These are phyloP conservation scores for Polysphondylium violaceum DNA, from an alignment of 78 protist genomes.

Conservation along the genomic window DNA sequence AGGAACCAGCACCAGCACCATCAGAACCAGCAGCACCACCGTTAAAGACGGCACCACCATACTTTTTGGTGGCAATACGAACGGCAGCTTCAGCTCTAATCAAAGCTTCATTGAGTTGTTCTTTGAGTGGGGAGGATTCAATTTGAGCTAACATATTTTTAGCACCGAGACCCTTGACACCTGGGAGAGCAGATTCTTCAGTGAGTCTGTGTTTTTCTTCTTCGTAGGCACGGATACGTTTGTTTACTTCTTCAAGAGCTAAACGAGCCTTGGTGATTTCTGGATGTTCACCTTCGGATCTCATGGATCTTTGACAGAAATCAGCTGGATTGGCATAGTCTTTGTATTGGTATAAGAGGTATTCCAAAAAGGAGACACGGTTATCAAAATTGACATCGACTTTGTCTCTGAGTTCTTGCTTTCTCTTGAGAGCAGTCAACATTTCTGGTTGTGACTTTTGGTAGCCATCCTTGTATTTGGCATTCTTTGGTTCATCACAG, in stretches of 20 bases:
- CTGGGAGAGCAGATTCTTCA: conserved; percentile 45
- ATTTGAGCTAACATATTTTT: conserved; percentile 86
- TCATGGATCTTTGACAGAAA: conserved; percentile 86
- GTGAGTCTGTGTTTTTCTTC: conserved; percentile 79
- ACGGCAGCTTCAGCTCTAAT: conserved; percentile 88
- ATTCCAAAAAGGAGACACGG: conserved; percentile 87
- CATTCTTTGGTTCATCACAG: conserved; percentile 84
- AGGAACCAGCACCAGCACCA: conserved; percentile 34
- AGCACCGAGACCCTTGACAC: conserved; percentile 86
- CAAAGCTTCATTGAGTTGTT: conserved; percentile 79
- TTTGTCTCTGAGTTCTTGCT: conserved; percentile 86
- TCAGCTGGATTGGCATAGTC: conserved; percentile 89
- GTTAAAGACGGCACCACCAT: conserved; percentile 66
- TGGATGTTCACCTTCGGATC: conserved; percentile 81
- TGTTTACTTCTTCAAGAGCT: conserved; percentile 88
- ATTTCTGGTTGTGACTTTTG: conserved; percentile 70
- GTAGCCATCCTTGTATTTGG: neutral
- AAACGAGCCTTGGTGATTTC: conserved; percentile 88
- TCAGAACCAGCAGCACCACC: conserved; percentile 47
- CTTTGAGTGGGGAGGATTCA: conserved; percentile 82
- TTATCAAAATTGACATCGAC: conserved; percentile 89
- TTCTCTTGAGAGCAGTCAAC: conserved; percentile 85
- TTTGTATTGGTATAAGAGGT: conserved; percentile 84
- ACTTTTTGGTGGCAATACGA: conserved; percentile 85
- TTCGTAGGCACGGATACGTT: conserved; percentile 86